Evolutionary conservation across 495 filamentous ascomycete genomes (phyloP), one percentile per base, ranked within the genome.

Genomic region (Bathelium albidoporum): DNA sequence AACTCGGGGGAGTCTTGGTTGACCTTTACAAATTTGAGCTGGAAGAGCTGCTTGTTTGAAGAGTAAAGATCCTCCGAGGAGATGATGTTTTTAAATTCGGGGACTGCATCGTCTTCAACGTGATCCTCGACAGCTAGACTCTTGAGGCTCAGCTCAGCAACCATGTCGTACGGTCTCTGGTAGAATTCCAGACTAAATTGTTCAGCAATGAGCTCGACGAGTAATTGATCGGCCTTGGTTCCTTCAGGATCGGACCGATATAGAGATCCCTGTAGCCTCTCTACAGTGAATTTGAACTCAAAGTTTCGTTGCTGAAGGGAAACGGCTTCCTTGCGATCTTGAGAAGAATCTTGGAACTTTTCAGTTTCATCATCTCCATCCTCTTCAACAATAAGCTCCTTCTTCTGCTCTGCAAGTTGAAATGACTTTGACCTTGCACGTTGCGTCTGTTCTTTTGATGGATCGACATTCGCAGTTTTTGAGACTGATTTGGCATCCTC

Each of bases 41-140:
- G 82, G 66, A 97, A 89, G 24, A 98, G 84, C 64, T 88, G 88
- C 45, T 88, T 79, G 64, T 87, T 84, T 53, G 91, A 84, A 14
- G 82, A 80, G 62, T 83, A 78, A 12, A 84, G 80, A 52, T 90
- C 89, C 52, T 90, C 91, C 4, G 93, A 96, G 0, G 92, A 95
- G 16, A 98, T 81, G 59, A 98, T 94, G 53, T 89, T 90, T 77
- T 95, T 95, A 81, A 98, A 98, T 71, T 97, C 93, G 22, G 94
- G 89, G 1, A 87, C 76, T 0, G 91, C 89, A 65, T 94, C 89
- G 60, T 92, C 86, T 65, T 92, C 89, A 24, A 98, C 91, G 67
- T 96, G 89, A 71, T 98, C 94, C 67, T 97, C 94, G 36, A 98
- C 83, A 22, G 86, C 90, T n/a, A 98, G 73, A 1, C 90, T 91